Base-by-base conservation (phyloP, 805 yeast species). In the Yamadazyma ubonensis region DNA sequence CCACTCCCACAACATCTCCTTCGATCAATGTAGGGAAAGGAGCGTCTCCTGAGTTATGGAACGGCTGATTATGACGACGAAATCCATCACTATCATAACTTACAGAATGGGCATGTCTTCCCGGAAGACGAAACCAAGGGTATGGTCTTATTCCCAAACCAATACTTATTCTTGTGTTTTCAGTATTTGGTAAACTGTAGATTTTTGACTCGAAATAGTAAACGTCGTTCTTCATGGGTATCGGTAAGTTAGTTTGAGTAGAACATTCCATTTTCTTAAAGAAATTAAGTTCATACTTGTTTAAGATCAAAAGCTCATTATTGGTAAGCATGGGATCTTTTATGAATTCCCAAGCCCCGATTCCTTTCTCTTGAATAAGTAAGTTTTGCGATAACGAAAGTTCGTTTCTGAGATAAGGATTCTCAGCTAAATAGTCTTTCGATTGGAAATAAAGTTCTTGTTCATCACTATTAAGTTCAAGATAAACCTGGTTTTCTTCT, bases 1-100 rank as follows among this genome's bases (percentile, higher is more conserved):
- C 99, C 20, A 91, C 78, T 2, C 99, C 99, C 10, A 93, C 73
- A 22, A 93, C 95, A 59, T 93, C 99, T 21, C 97, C 97, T 48
- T 84, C 80, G 25, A 78, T 73, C 33, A 82, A 61, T 17, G 59
- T 50, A 0, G 95, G 91, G 73, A 53, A 81, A 51, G 50, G 75
- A 44, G 56, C 74, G 45, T 58, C 86, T 62, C 50, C 65, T 53
- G 42, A 59, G 51, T 58, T 55, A 4, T 62, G 54, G 43, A 87
- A 86, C 5, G 96, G 88, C 57, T 85, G 86, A 57, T 86, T 88
- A 45, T 78, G 74, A 39, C 97, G 73, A 41, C 95, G 73, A 43
- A 76, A 70, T 3, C 98, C 99, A 38, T 75, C 75, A 5, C 95
- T 85, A 46, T 89, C 96, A 61, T 91, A 93, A n/a, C 89, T 76